A percentile compares a stretch with the other conserved stretches of the same genome.
These are phyloP conservation scores for Quillaja saponaria DNA, from an alignment of 306 rosid genomes.

Conservation along the genomic window DNA sequence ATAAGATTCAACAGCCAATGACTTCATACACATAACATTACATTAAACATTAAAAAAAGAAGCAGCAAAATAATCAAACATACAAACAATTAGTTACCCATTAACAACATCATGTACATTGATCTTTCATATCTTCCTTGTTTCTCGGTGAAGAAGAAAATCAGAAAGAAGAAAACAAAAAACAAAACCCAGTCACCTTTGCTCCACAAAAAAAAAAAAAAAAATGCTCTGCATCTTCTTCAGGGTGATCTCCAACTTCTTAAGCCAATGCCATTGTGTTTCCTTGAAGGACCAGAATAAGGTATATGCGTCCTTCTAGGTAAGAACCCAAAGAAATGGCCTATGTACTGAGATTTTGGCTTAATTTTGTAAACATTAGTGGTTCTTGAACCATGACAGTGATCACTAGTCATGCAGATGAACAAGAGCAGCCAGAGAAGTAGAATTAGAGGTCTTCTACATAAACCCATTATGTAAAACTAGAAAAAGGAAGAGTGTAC, in stretches of 20 bases:
- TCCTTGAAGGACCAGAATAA: slow-evolving; percentile 87
- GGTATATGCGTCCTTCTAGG: slow-evolving; percentile 79
- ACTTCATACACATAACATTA: slow-evolving; percentile 35
- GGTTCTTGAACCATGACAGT: slow-evolving; percentile 54
- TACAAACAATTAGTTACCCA: slow-evolving; percentile 47
- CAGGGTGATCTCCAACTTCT: slow-evolving; percentile 68
- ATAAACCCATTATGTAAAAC: slow-evolving; percentile 45
- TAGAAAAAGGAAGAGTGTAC: not conserved
- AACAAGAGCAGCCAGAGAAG: slow-evolving; percentile 47
- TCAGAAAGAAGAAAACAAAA: not conserved
- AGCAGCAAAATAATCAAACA: slow-evolving; percentile 35
- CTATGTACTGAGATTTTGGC: slow-evolving; percentile 53
- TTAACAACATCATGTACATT: slow-evolving; percentile 46
- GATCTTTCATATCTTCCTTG: slow-evolving; percentile 31
- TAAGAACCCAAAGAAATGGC: slow-evolving; percentile 80
- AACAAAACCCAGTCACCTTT: slow-evolving; percentile 40
- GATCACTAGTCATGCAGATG: slow-evolving; percentile 37
- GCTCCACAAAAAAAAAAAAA: not conserved
- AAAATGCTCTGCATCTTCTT: slow-evolving; percentile 27
- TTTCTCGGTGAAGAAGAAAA: slow-evolving; percentile 42
- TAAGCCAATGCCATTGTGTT: slow-evolving; percentile 81
- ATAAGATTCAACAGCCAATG: slow-evolving; percentile 32
- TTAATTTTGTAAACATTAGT: slow-evolving; percentile 54
- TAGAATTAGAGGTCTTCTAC: slow-evolving; percentile 39
- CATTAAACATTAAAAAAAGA: slow-evolving; percentile 27